Conservation (phyloP, 108 stramenopile genomes). For the Conticribra weissflogii region DNA sequence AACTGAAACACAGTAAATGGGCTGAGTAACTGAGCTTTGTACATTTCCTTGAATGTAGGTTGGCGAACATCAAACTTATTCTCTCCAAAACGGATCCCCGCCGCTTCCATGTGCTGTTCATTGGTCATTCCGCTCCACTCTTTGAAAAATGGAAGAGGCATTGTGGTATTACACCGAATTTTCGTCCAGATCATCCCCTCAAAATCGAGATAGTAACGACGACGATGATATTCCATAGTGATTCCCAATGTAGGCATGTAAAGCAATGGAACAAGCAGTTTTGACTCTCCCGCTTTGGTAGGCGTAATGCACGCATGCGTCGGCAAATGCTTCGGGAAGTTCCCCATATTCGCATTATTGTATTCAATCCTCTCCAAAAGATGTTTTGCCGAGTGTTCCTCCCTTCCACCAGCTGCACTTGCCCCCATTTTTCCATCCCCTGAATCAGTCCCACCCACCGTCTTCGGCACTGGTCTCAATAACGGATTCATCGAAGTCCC, state of each 20-base stretch:
- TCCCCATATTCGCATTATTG: slow-evolving; percentile 16
- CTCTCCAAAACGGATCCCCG: slow-evolving; percentile 86
- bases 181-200: slow-evolving; percentile 75
- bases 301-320: slow-evolving; percentile 81
- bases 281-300: slow-evolving; percentile 56
- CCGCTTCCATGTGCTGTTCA: slow-evolving; percentile 61
- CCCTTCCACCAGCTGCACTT: slow-evolving; percentile 29
- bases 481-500: slow-evolving; percentile 39
- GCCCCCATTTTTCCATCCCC: slow-evolving; percentile 3
- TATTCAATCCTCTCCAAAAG: slow-evolving; percentile 48
- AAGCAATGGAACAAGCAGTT: slow-evolving; percentile 68
- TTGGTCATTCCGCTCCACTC: slow-evolving; percentile 77
- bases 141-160: slow-evolving; percentile 69
- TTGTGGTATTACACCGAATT: slow-evolving; percentile 85
- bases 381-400: slow-evolving; percentile 13
- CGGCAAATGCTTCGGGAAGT: slow-evolving; percentile 61
- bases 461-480: slow-evolving; percentile 6
- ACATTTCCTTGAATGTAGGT: slow-evolving; percentile 92
- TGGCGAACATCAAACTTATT: slow-evolving; percentile 88
- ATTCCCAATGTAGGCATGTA: slow-evolving; percentile 83
- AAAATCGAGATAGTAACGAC: slow-evolving; percentile 68
- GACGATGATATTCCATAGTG: slow-evolving; percentile 92
- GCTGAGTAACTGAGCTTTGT: slow-evolving; percentile 91
- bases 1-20: slow-evolving; percentile 96
- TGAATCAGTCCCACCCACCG: not conserved